Evolutionary conservation across 139 green algal genomes (phyloP), one percentile per base, ranked within the genome.

Genomic region (Micractinium sp.): DNA sequence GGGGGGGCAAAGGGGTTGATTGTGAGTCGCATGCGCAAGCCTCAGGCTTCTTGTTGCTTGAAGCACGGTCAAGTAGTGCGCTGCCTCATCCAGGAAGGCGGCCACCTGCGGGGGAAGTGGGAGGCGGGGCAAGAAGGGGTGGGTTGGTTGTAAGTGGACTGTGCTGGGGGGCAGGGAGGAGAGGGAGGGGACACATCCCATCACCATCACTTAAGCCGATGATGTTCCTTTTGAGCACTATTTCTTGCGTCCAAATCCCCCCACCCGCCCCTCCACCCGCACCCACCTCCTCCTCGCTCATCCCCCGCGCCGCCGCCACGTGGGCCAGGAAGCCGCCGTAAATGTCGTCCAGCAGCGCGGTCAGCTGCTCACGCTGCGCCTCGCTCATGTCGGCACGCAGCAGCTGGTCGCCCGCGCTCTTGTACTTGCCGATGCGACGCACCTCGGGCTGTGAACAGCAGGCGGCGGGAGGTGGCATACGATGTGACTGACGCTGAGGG

Each of bases 371-470:
- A 5, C 92, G 89, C 92, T 98, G 96, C 53, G 93, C 87, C 35
- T 94, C 91, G 20, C 83, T 91, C 97, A 99, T 99, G 90, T 97
- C 94, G 3, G 84, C 91, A 5, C 98, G 93, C 91, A 98, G 90
- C 87, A 99, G 92, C 95, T 99, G 98, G 90, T 99, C 97, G 14
- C 97, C 97, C 36, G 95, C 96, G 20, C 56, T 87, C 84, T 95
- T 95, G 88, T 91, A 95, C 88, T 93, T 92, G 60, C 93, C 97
- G 69, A 99, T 99, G 67, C 97, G 93, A 86, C 96, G 89, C 66
- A 99, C 93, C 91, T 99, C 95, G 29, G 97, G 97, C 90, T 99
- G 93, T 5, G 98, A n/a, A n/a, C n/a, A n/a, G 20, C 18, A 20
- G 66, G 16, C 18, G 4, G 66, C 18, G 29, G 66, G 66, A 74